These are phyloP conservation scores for Piedraia hortae DNA, from an alignment of 2,329 filamentous ascomycete species.

Conservation along the genomic window DNA sequence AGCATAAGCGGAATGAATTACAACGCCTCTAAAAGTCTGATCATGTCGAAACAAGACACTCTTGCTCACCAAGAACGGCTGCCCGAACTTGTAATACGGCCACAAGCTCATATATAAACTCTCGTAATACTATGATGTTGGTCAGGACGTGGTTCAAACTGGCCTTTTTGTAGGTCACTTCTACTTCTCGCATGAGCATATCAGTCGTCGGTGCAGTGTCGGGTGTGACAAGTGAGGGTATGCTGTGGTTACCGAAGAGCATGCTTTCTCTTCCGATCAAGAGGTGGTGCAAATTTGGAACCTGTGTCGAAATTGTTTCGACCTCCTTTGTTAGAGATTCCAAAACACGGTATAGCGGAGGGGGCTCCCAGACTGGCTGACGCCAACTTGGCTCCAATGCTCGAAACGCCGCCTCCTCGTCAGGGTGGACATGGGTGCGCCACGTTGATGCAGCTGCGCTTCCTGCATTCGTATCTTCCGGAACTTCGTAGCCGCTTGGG, in stretches of 20 bases:
- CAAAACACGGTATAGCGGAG: slow-evolving; percentile 17
- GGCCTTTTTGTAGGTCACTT: slow-evolving; percentile 9
- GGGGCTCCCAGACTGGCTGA: slow-evolving; percentile 13
- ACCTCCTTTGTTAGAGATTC: slow-evolving; percentile 17
- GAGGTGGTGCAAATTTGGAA: slow-evolving; percentile 21
- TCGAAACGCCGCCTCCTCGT: slow-evolving; percentile 5
- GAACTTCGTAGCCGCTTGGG: slow-evolving; percentile 4
- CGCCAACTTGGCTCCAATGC: slow-evolving; percentile 12
- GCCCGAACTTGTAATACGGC: slow-evolving; percentile 22
- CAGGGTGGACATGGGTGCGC: slow-evolving; percentile 13
- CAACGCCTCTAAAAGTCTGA: no score
- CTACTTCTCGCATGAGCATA: slow-evolving; percentile 10
- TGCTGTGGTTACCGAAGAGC: slow-evolving; percentile 15
- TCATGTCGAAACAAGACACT: no score
- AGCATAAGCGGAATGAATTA: no score
- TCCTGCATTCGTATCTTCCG: no score
- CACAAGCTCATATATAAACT: slow-evolving; percentile 22
- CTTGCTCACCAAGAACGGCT: slow-evolving; percentile 17
- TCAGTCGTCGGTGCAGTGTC: slow-evolving; percentile 12
- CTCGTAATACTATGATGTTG: slow-evolving; percentile 23
- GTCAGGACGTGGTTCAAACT: slow-evolving; percentile 23
- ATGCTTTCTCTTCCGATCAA: slow-evolving; percentile 22
- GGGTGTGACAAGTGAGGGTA: slow-evolving; percentile 5
- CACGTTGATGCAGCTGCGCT: slow-evolving; percentile 8
- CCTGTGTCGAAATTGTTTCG: slow-evolving; percentile 15